Conservation (phyloP, 768 basidiomycete species). For the Auricularia sp. region DNA sequence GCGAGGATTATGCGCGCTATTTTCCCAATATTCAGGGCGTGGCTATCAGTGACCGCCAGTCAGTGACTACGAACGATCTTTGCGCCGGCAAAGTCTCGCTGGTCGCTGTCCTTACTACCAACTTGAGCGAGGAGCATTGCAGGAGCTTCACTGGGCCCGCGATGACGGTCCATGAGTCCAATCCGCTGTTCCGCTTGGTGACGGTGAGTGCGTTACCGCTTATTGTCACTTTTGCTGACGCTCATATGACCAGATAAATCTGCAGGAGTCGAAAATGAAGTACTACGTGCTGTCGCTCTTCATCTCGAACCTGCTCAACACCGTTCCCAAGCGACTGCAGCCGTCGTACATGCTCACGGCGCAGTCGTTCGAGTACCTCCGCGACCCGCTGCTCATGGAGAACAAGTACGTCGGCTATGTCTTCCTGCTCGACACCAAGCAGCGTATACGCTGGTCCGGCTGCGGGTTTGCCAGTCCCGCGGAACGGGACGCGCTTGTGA, state of each 20-base stretch:
- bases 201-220: constrained; percentile 25
- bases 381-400: constrained; percentile 76
- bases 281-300: constrained; percentile 83
- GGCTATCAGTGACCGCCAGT: constrained; percentile 41
- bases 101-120: constrained; percentile 72
- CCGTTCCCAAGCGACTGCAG: constrained; percentile 55
- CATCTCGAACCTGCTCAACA: constrained; percentile 57
- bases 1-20: constrained; percentile 85
- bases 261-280: constrained; percentile 91
- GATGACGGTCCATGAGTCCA: constrained; percentile 36
- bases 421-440: constrained; percentile 77
- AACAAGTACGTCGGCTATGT: constrained; percentile 91
- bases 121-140: constrained; percentile 84
- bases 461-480: constrained; percentile 73
- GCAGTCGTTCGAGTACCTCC: constrained; percentile 78
- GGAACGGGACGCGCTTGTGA: constrained; percentile 60
- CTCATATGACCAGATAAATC: constrained; percentile 50
- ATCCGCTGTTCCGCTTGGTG: constrained; percentile 61
- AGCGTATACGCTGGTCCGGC: constrained; percentile 86
- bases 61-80: constrained; percentile 67
- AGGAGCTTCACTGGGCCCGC: constrained; percentile 58
- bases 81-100: constrained; percentile 69
- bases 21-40: constrained; percentile 80
- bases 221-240: neutral
- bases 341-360: constrained; percentile 68